Percentiles rank a stretch among this genome's conserved stretches.
phyloP scores from a whole-genome alignment of 768 basidiomycete genomes.

The Trametes gibbosa region DNA sequence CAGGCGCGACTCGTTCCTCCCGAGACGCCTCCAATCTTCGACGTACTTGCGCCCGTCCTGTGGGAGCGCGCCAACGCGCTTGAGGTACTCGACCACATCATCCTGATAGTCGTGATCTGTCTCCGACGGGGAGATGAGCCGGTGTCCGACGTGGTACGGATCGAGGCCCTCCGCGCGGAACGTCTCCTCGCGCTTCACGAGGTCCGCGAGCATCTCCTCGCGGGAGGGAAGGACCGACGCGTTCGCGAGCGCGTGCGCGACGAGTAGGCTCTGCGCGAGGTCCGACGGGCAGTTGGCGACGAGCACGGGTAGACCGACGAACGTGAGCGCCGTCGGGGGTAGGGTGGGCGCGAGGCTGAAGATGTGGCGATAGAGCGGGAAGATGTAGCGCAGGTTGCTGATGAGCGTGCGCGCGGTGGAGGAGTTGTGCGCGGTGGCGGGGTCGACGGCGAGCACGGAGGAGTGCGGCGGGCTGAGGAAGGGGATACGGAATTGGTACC shows the following conservation, averaged over 20 bases:
- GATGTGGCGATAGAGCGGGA: slow-evolving; percentile 52
- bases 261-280: slow-evolving; percentile 48
- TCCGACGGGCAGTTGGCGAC: slow-evolving; percentile 49
- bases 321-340: slow-evolving; percentile 51
- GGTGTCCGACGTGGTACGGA: slow-evolving; percentile 49
- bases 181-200: slow-evolving; percentile 40
- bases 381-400: slow-evolving; percentile 52
- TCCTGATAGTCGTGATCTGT: slow-evolving; percentile 35
- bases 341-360: slow-evolving; percentile 47
- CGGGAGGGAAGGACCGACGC: slow-evolving; percentile 40
- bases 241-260: slow-evolving; percentile 43
- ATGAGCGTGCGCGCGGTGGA: slow-evolving; percentile 32
- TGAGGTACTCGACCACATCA: slow-evolving; percentile 28
- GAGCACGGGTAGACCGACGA: slow-evolving; percentile 50
- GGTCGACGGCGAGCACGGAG: slow-evolving; percentile 21
- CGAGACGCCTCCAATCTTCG: slow-evolving; percentile 47
- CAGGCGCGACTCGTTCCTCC: slow-evolving; percentile 32
- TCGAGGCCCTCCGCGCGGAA: slow-evolving; percentile 44
- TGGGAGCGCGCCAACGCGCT: slow-evolving; percentile 33
- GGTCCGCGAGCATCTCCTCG: slow-evolving; percentile 37
- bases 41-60: slow-evolving; percentile 45
- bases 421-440: slow-evolving; percentile 20
- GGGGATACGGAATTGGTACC: slow-evolving; percentile 52
- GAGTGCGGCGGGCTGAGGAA: slow-evolving; percentile 37
- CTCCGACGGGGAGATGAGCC: slow-evolving; percentile 32